Evolutionary conservation across 1,139 yeast genomes (phyloP), one percentile per base, ranked within the genome.

Genomic region (Petasospora fabianii): DNA sequence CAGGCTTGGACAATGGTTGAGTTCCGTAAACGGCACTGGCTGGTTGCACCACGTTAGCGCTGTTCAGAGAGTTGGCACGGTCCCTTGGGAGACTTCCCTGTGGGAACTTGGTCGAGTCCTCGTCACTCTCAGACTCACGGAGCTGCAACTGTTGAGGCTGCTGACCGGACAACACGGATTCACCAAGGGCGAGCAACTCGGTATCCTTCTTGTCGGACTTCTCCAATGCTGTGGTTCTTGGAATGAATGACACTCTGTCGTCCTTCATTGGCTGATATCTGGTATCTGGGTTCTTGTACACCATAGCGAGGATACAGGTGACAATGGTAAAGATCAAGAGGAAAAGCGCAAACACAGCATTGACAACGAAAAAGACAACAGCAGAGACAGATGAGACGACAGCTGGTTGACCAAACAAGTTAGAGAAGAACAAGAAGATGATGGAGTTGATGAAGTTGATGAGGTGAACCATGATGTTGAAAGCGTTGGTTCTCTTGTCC

Each of bases 201-300:
- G 85, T 75, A 50, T 81, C 87, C 36, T 68, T 61, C 47, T 74
- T 79, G 38, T 69, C 73, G 18, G 62, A 64, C 24, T 72, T 71
- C 32, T 62, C 64, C 35, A 50, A 64, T 12, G 58, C 63, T 24
- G 62, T 66, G 24, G 69, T 68, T 50, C 72, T 69, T 50, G 81
- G 78, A 48, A 80, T 83, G 63, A 92, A 92, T 17, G 96, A 85
- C 41, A 86, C 94, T 62, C 98, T 80, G 59, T 92, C 98, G 61
- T 92, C 98, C 54, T 84, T 84, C 87, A 92, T 86, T 51, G 97
- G 97, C 69, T 88, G 94, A 67, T 92, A 92, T 53, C 96, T 75
- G 13, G 94, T 80, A 64, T 92, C 98, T 41, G 98, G 98, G 61
- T 92, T 88, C 69, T 84, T 87, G 62, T 86, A 83, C 26, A 90